Base-by-base conservation (phyloP, 768 basidiomycete genomes). In the Kwoniella europaea region DNA sequence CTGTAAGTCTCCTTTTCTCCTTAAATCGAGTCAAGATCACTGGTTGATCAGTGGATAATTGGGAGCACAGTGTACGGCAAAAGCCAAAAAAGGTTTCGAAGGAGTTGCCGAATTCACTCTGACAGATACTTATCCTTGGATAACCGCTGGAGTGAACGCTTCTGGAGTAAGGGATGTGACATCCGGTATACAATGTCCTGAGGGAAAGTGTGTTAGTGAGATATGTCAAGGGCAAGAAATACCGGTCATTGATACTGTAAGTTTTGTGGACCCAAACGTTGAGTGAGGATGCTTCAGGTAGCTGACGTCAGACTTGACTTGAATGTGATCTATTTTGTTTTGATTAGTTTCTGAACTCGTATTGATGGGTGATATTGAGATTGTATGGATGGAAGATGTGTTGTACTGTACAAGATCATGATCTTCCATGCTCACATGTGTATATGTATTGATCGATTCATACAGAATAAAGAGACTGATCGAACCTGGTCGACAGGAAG, bases 191-290 rank as follows among this genome's bases (percentile, higher is more conserved):
- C 59, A 61, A 24, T 61, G 59, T 61, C 35, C 57, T 24, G 10
- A 10, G 10, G 57, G 57, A 13, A 20, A 24, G 9, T 61, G 59
- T 35, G 12, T 44, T 1, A 61, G 42, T 27, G 18, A 61, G 29
- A 27, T 29, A 13, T 61, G 59, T 6, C 18, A 42, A 20, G 59
- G 59, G 27, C 57, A 29, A 27, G 57, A 58, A 5, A 9, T n/a
- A n/a, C 59, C 59, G 10, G 59, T 61, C 16, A 61, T 61, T 43
- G 59, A 61, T 20, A 61, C 59, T 43, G 59, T 61, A 41, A 61
- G 59, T 61, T 6, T 35, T 1, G 7, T 35, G 35, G 7, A 35
- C 35, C 35, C 35, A 6, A 35, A 35, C 7, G 35, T 35, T 35
- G 35, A 35, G 35, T 35, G 35, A 35, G 6, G 7, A 35, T 5